phyloP scores from a whole-genome alignment of 768 basidiomycete species.

The Paxillus ammoniavirescens region DNA sequence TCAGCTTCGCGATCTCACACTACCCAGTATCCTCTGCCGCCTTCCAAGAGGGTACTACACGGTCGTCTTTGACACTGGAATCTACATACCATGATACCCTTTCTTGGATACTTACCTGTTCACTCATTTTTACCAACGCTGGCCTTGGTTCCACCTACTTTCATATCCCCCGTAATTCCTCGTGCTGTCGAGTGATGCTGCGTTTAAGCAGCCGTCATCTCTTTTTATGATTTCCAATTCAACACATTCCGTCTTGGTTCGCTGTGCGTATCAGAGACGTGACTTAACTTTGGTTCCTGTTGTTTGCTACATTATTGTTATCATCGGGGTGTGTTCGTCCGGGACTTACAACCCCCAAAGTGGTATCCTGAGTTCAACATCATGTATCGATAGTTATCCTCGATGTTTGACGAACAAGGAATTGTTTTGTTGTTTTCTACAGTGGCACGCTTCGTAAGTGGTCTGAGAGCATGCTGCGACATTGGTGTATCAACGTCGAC shows the following conservation, averaged over 20 bases:
- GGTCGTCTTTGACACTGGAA: not conserved
- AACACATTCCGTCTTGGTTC: constrained; percentile 5
- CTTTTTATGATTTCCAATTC: not conserved
- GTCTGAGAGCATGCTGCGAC: not conserved
- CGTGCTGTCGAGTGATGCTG: constrained; percentile 15
- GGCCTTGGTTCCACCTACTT: constrained; percentile 5
- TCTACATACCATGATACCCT: constrained; percentile 3
- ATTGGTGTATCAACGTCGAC: no score
- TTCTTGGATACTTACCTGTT: not conserved
- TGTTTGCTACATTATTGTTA: not conserved
- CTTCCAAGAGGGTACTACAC: not conserved
- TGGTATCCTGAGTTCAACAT: constrained; percentile 1
- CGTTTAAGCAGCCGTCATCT: not conserved
- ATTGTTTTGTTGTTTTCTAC: not conserved
- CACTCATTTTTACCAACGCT: not conserved
- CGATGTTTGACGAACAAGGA: constrained; percentile 1
- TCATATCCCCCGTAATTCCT: constrained; percentile 9
- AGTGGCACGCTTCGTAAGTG: not conserved
- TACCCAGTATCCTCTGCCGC: not conserved
- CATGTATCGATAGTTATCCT: constrained; percentile 12
- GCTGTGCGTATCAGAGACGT: constrained; percentile 19
- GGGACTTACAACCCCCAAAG: constrained; percentile 1
- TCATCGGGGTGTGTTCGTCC: constrained; percentile 1
- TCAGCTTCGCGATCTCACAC: not conserved
- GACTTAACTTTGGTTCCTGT: not conserved